phyloP scores from a whole-genome alignment of 2,329 filamentous ascomycete genomes.

The Fusarium sarcochroum region DNA sequence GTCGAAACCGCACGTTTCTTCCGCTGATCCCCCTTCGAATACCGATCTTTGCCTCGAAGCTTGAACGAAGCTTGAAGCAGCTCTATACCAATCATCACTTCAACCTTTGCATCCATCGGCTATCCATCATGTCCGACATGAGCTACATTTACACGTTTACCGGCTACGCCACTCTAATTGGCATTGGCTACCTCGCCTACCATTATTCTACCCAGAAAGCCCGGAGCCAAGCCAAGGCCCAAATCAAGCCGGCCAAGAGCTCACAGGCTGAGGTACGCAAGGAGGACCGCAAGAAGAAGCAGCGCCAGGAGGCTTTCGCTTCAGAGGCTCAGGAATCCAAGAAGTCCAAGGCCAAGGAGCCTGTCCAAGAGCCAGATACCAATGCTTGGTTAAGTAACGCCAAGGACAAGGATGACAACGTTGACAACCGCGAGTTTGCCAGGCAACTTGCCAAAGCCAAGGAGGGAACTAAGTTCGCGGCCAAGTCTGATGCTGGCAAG shows the following conservation, averaged over 20 bases:
- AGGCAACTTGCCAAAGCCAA: constrained; percentile 79
- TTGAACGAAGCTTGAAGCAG: constrained; percentile 31
- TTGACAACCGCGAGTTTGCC: constrained; percentile 82
- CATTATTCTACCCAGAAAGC: constrained; percentile 54
- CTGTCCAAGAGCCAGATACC: constrained; percentile 47
- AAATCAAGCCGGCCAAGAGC: constrained; percentile 51
- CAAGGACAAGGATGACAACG: constrained; percentile 62
- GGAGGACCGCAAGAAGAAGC: constrained; percentile 62
- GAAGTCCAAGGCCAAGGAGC: constrained; percentile 59
- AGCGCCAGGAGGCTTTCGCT: constrained; percentile 60
- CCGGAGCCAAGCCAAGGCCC: constrained; percentile 50
- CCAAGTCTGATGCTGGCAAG: constrained; percentile 69
- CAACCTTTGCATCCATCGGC: constrained; percentile 11
- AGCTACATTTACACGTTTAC: constrained; percentile 55
- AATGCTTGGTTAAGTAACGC: constrained; percentile 49
- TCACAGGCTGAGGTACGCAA: constrained; percentile 54
- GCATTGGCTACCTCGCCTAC: constrained; percentile 55
- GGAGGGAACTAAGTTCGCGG: constrained; percentile 74
- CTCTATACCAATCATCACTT: constrained; percentile 24
- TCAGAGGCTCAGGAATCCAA: constrained; percentile 55
- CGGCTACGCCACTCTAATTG: constrained; percentile 56
- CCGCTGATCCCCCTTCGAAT: constrained; percentile 14
- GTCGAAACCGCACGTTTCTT: constrained; percentile 14
- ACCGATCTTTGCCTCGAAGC: constrained; percentile 25
- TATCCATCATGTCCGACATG: constrained; percentile 53